These are phyloP conservation scores for Ustilago shanxiensis DNA, from an alignment of 1,284 basidiomycete genomes.

Conservation along the genomic window DNA sequence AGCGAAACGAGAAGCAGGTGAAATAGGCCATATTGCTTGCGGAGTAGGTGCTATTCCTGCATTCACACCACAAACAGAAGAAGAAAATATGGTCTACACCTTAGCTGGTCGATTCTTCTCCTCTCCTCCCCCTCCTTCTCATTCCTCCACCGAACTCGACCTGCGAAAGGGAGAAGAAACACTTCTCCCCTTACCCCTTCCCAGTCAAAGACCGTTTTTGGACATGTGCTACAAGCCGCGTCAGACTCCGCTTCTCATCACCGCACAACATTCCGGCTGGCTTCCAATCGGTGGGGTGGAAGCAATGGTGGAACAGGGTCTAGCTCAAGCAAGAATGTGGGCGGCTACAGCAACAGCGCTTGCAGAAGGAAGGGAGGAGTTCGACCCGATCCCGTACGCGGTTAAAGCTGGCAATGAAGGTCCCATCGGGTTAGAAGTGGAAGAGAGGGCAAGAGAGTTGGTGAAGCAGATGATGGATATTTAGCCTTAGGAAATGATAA, in stretches of 20 bases:
- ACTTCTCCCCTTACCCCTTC: slow-evolving; percentile 47
- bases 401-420: slow-evolving; percentile 47
- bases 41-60: slow-evolving; percentile 68
- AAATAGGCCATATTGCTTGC: slow-evolving; percentile 44
- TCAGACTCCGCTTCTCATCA: slow-evolving; percentile 63
- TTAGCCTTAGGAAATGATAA: slow-evolving; percentile 8
- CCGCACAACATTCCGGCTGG: slow-evolving; percentile 62
- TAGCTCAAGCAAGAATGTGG: slow-evolving; percentile 69
- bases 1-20: slow-evolving; percentile 31
- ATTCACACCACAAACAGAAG: slow-evolving; percentile 57
- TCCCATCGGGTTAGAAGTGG: slow-evolving; percentile 42
- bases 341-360: slow-evolving; percentile 49
- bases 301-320: slow-evolving; percentile 70
- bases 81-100: slow-evolving; percentile 66
- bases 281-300: slow-evolving; percentile 64
- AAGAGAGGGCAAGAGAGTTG: slow-evolving; percentile 44
- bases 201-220: slow-evolving; percentile 62
- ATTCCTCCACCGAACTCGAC: slow-evolving; percentile 1
- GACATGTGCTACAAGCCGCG: slow-evolving; percentile 71
- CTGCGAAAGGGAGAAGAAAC: neutral
- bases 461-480: slow-evolving; percentile 45
- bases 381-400: slow-evolving; percentile 46
- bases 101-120: slow-evolving; percentile 58
- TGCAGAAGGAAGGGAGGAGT: slow-evolving; percentile 19
- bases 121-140: slow-evolving; percentile 18